Base-by-base conservation (phyloP, 768 basidiomycete species). In the Xerocomus spinulosus region DNA sequence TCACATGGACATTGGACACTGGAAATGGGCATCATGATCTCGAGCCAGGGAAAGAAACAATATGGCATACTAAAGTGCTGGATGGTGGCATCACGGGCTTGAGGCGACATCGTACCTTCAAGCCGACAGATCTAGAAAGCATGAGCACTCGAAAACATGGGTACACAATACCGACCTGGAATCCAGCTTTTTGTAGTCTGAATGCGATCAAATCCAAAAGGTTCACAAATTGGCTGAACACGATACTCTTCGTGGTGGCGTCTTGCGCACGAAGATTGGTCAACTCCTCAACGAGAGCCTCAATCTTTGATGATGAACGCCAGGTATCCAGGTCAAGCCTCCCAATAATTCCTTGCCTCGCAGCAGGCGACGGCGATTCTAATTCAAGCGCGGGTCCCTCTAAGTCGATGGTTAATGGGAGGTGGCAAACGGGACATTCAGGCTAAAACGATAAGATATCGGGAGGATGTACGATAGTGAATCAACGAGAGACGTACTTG, bases 301-400 rank as follows among this genome's bases (percentile, higher is more conserved):
- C 96, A 35, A 98, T 91, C 74, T 98, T 99, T 5, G 92, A 85
- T n/a, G 91, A 94, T 2, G 92, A 95, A 40, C 92, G 80, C 92
- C 92, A 96, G 38, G 81, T 83, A 55, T 90, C 82, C 15, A 97
- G 71, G 62, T 98, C 81, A 20, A 99, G 74, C 9, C 94, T 82
- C 23, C 91, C 91, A 13, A 99, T 79, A 42, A 99, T 97, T 33
- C 96, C 96, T 66, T 99, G 96, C 32, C 90, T 81, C 25, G 69
- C 68, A 38, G 62, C 61, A 14, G 64, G 55, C 6, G 60, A 48
- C 10, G 70, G 73, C 55, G 86, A 82, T 50, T 87, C 87, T 8
- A 92, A 62, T 62, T 97, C 95, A 17, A 98, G 70, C 0, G 94
- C 87, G 21, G 92, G 89, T 9, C 86, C 92, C 63, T 96, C 93